phyloP scores from a whole-genome alignment of 306 rosid species.

The Benincasa hispida region DNA sequence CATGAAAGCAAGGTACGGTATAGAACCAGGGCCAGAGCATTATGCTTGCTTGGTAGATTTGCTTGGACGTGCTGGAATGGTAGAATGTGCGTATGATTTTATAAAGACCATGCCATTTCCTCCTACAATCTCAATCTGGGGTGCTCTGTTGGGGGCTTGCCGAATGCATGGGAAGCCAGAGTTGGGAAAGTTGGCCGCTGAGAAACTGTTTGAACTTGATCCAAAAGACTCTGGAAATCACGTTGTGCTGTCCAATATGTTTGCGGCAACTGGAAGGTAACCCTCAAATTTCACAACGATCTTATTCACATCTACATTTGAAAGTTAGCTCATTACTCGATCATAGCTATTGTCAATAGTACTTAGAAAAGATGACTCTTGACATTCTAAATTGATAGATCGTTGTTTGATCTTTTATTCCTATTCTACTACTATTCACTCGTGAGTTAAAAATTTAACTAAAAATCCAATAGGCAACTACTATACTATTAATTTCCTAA shows the following conservation, averaged over 20 bases:
- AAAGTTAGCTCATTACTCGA: background rate
- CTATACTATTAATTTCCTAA: background rate
- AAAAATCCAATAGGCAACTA: background rate
- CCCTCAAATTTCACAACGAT: background rate
- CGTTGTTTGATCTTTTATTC: background rate
- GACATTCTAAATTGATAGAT: background rate
- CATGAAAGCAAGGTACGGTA: constrained; percentile 40
- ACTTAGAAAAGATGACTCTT: background rate
- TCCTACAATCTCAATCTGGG: constrained; percentile 76
- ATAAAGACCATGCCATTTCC: constrained; percentile 49
- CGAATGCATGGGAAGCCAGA: constrained; percentile 57
- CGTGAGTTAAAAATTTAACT: background rate
- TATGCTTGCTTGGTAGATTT: constrained; percentile 72
- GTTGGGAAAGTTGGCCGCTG: constrained; percentile 67
- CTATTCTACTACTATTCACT: background rate
- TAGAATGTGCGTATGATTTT: constrained; percentile 70
- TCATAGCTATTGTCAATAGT: background rate
- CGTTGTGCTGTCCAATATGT: constrained; percentile 72
- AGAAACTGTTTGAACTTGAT: constrained; percentile 66
- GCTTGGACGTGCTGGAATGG: constrained; percentile 71
- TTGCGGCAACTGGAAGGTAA: constrained; percentile 81
- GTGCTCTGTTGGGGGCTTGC: constrained; percentile 77
- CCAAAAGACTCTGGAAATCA: constrained; percentile 84
- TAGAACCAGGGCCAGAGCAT: constrained; percentile 75
- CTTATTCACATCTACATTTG: background rate